Evolutionary conservation across 352 stramenopile species (phyloP).

Genomic region (Phytophthora sp.): DNA sequence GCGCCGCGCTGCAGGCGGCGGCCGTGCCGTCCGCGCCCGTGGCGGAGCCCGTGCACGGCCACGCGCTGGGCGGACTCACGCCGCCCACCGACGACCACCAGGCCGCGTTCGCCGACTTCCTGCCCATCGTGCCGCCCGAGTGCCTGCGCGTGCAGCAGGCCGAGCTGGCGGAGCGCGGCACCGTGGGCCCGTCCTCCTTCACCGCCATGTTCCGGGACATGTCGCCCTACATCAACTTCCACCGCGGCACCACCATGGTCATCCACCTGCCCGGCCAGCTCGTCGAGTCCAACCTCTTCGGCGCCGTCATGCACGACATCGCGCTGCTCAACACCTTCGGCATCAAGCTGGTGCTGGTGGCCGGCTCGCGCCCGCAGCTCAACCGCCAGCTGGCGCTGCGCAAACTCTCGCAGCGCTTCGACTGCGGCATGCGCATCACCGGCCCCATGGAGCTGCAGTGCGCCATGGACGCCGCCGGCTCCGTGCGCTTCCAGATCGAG

Average conservation of each 20-base stretch:
- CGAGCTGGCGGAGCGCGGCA: constrained; percentile 4
- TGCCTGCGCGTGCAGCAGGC: constrained; percentile 73
- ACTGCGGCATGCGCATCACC: constrained; percentile 91
- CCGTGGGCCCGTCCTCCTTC: constrained; percentile 66
- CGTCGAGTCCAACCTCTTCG: constrained; percentile 92
- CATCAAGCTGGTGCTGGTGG: constrained; percentile 95
- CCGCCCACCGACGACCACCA: constrained; percentile 19
- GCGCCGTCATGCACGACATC: constrained; percentile 95
- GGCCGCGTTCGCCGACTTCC: constrained; percentile 52
- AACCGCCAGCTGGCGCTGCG: constrained; percentile 87
- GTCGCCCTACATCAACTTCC: constrained; percentile 98
- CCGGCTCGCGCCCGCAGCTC: constrained; percentile 95
- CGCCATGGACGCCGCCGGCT: constrained; percentile 95
- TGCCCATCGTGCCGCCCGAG: constrained; percentile 78
- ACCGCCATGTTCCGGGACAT: constrained; percentile 95
- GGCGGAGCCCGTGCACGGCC: constrained; percentile 13
- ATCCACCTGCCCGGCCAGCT: constrained; percentile 96
- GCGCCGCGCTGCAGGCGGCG: constrained; percentile 17
- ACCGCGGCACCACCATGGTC: constrained; percentile 95
- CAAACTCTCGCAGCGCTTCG: constrained; percentile 75
- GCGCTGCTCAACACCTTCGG: constrained; percentile 95
- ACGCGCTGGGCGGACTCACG: not conserved
- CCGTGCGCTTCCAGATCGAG: constrained; percentile 90
- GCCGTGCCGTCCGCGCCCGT: constrained; percentile 12
- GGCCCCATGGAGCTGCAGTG: constrained; percentile 91